Conservation (phyloP, 352 stramenopile genomes). For the Poterioochromonas sp. region DNA sequence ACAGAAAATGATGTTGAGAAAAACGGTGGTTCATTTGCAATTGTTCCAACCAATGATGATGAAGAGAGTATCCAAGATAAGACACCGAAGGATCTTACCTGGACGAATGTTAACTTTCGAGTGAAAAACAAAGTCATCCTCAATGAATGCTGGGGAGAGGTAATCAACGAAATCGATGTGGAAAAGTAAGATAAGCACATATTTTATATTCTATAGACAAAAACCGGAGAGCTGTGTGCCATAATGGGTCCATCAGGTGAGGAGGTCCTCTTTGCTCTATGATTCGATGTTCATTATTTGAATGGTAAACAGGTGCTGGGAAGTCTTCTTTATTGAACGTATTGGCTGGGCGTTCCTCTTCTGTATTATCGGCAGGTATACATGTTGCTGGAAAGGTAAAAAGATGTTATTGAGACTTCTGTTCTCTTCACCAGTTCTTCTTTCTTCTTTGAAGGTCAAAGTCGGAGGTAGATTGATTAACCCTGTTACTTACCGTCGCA, state of each 20-base stretch:
- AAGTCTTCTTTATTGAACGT: conserved; percentile 61
- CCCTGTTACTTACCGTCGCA: conserved; percentile 39
- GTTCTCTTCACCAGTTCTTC: too few relatives aligned
- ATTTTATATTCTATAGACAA: background rate
- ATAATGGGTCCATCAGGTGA: conserved; percentile 35
- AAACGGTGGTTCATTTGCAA: background rate
- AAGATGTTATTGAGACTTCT: too few relatives aligned
- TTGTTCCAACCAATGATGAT: background rate
- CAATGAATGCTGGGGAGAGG: conserved; percentile 20
- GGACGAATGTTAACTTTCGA: background rate
- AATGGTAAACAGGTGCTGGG: too few relatives aligned
- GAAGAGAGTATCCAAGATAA: background rate
- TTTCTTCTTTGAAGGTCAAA: too few relatives aligned
- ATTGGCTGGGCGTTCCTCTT: conserved; percentile 48
- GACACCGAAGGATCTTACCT: background rate
- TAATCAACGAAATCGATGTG: too few relatives aligned
- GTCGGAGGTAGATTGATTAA: conserved; percentile 43
- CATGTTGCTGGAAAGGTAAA: conserved; percentile 41
- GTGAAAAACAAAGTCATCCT: conserved; percentile 4
- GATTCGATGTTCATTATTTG: too few relatives aligned
- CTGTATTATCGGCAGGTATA: conserved; percentile 39
- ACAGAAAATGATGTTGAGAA: too few relatives aligned
- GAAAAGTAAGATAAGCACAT: background rate
- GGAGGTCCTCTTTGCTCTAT: too few relatives aligned
- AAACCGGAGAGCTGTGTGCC: background rate